Evolutionary conservation across 176 grass and related monocot genomes (phyloP).

Genomic region (sorghum (Sorghum bicolor)): DNA sequence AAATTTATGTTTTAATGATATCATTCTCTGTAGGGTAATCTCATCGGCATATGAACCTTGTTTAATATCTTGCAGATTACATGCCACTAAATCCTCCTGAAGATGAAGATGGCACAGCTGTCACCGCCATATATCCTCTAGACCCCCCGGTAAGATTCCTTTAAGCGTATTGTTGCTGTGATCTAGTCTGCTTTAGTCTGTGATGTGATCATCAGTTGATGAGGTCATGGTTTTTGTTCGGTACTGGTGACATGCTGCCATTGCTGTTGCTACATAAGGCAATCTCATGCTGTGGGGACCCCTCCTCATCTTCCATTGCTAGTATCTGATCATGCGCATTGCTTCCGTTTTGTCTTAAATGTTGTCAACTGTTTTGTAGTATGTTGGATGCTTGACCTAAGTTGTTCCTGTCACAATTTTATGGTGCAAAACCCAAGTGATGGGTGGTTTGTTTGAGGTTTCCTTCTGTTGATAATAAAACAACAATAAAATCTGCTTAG

Average conservation of each 20-base stretch:
- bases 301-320: neutral
- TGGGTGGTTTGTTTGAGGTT: neutral
- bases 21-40: neutral
- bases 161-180: neutral
- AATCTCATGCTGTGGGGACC: neutral
- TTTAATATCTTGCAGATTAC: constrained; percentile 62
- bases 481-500: neutral
- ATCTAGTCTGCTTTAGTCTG: neutral
- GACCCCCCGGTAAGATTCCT: constrained; percentile 66
- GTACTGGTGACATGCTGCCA: neutral
- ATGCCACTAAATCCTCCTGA: constrained; percentile 72
- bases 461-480: constrained; percentile 3
- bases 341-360: neutral
- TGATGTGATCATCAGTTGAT: neutral
- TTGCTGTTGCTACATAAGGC: neutral
- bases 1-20: neutral
- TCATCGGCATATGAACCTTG: neutral
- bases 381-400: constrained; percentile 15
- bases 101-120: constrained; percentile 75
- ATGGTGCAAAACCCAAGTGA: neutral
- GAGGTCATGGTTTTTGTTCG: neutral
- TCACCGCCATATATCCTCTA: constrained; percentile 82
- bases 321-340: neutral
- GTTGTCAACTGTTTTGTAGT: neutral
- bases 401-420: neutral